phyloP scores from a whole-genome alignment of 148 eudicot genomes.

The Dianthus caryophyllus region DNA sequence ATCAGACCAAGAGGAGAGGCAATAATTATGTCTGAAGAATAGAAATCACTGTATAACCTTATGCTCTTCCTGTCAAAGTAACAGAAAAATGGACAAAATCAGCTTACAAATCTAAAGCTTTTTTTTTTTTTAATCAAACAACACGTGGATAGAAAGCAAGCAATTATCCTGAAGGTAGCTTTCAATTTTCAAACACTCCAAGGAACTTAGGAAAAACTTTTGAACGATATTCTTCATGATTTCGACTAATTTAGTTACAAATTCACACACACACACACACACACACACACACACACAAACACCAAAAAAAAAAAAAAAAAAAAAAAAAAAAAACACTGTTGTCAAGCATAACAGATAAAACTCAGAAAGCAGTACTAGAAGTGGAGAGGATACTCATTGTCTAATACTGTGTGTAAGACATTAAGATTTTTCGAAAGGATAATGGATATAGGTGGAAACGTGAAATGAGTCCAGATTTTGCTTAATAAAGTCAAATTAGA shows the following conservation, averaged over 20 bases:
- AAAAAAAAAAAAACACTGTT: neutral
- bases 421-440: neutral
- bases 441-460: neutral
- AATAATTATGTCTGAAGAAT: conserved; percentile 77
- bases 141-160: neutral
- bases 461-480: neutral
- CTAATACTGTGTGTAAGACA: neutral
- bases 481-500: neutral
- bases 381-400: neutral
- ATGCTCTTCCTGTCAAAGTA: conserved; percentile 53
- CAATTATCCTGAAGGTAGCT: neutral
- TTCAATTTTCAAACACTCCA: neutral
- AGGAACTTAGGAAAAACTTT: neutral
- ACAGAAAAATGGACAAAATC: neutral
- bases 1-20: conserved; percentile 93
- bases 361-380: neutral
- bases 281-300: no score
- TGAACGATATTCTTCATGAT: neutral
- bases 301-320: no score
- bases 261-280: no score
- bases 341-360: neutral
- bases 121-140: neutral
- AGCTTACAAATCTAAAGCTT: neutral
- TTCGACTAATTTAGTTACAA: neutral
- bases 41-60: conserved; percentile 75